Evolutionary conservation across 129 eudicot genomes (phyloP), one percentile per base, ranked within the genome.

Genomic region (Sambucus nigra): DNA sequence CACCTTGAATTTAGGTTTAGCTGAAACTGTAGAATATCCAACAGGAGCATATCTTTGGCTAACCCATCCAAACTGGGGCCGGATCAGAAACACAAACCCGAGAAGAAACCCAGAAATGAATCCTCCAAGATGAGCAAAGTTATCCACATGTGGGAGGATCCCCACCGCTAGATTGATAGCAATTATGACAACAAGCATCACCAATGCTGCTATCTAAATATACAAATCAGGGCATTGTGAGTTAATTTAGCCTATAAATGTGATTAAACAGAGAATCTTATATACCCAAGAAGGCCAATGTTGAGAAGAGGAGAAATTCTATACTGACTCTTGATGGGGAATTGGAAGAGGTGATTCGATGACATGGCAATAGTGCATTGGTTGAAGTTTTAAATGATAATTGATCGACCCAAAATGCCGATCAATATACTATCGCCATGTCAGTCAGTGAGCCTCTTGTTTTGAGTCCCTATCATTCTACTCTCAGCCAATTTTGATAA

Each of bases 91-190:
- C 77, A 91, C 88, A 69, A 91, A 91, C 15, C 98, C 98, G n/a
- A 91, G 79, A 53, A 91, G 83, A 44, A 91, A 85, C 22, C 95
- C 98, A 9, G 98, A 65, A 13, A 69, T 41, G 56, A 91, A 91
- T 12, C 94, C 98, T 47, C 98, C 98, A 66, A 91, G 77, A 70
- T 91, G 98, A 59, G 98, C 98, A 69, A 80, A 88, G 63, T 88
- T 88, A 70, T 88, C 97, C 21, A 88, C 95, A 27, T 87, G 92
- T 13, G 96, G 96, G 59, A 87, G 94, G 39, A 87, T 65, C 25
- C 94, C 96, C 17, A 89, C 89, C 4, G 80, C 86, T 38, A 91
- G 74, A 71, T 91, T 91, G 51, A 85, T 52, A 16, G 53, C 94
- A 35, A 91, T 74, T 61, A 91, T 79, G 60, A 85, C 18, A 69